Conservation (phyloP, 495 filamentous ascomycete species). For the Podospora bellae-mahoneyi region DNA sequence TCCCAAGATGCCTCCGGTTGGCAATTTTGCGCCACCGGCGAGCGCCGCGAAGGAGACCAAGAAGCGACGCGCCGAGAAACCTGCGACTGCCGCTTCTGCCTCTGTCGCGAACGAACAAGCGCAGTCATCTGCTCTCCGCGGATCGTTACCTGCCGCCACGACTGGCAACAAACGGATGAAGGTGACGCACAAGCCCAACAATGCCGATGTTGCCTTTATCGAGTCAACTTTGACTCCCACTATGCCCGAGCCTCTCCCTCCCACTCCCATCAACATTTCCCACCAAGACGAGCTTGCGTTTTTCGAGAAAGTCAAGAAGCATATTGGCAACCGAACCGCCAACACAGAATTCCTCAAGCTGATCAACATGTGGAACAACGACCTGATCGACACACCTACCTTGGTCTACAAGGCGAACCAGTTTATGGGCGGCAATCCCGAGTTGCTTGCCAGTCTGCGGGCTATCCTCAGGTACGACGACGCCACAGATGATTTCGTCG, state of each 20-base stretch:
- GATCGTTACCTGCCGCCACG: conserved; percentile 31
- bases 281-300: conserved; percentile 78
- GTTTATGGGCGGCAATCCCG: conserved; percentile 84
- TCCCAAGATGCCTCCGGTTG: conserved; percentile 83
- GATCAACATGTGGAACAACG: conserved; percentile 88
- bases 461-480: conserved; percentile 64
- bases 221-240: conserved; percentile 84
- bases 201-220: conserved; percentile 61
- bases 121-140: conserved; percentile 35
- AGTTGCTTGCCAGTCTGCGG: conserved; percentile 83
- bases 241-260: conserved; percentile 79
- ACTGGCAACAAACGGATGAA: conserved; percentile 59
- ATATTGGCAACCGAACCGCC: conserved; percentile 82
- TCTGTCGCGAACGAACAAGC: conserved; percentile 31
- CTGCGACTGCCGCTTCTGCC: conserved; percentile 27
- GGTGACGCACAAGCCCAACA: conserved; percentile 56
- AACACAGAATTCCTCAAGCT: conserved; percentile 95
- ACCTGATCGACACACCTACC: conserved; percentile 77
- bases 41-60: conserved; percentile 77
- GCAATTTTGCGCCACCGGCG: conserved; percentile 83
- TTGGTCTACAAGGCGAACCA: conserved; percentile 75
- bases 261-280: conserved; percentile 60
- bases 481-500: conserved; percentile 70
- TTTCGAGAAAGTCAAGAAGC: conserved; percentile 96
- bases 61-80: conserved; percentile 56